phyloP scores from a whole-genome alignment of 345 rosid species.

The Adansonia digitata region DNA sequence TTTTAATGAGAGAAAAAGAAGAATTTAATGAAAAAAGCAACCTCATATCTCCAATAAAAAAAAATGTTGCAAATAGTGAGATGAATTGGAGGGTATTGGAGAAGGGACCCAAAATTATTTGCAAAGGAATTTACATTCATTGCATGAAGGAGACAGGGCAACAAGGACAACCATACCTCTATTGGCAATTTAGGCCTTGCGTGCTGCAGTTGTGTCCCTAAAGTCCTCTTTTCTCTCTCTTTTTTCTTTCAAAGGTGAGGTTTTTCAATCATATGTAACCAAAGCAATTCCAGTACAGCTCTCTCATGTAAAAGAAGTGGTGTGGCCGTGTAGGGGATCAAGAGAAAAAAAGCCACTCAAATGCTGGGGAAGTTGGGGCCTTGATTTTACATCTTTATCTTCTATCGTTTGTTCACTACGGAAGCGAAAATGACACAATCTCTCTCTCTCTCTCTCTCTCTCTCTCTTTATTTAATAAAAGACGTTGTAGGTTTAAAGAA shows the following conservation, averaged over 20 bases:
- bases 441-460: no score
- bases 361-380: not conserved
- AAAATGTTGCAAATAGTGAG: not conserved
- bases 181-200: not conserved
- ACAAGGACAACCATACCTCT: not conserved
- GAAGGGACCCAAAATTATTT: not conserved
- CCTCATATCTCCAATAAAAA: not conserved
- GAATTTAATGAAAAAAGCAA: not conserved
- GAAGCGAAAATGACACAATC: not conserved
- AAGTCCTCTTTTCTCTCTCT: not conserved
- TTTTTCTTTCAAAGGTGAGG: not conserved
- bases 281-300: not conserved
- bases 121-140: not conserved
- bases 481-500: no score
- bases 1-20: not conserved
- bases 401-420: not conserved
- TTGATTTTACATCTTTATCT: not conserved
- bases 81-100: not conserved
- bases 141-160: not conserved
- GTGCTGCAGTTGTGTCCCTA: constrained; percentile 3
- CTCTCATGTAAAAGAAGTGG: not conserved
- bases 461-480: no score
- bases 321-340: not conserved
- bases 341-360: not conserved
- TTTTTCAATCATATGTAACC: not conserved